phyloP scores from a whole-genome alignment of 2,329 filamentous ascomycete genomes.

The Aspergillus sp. region DNA sequence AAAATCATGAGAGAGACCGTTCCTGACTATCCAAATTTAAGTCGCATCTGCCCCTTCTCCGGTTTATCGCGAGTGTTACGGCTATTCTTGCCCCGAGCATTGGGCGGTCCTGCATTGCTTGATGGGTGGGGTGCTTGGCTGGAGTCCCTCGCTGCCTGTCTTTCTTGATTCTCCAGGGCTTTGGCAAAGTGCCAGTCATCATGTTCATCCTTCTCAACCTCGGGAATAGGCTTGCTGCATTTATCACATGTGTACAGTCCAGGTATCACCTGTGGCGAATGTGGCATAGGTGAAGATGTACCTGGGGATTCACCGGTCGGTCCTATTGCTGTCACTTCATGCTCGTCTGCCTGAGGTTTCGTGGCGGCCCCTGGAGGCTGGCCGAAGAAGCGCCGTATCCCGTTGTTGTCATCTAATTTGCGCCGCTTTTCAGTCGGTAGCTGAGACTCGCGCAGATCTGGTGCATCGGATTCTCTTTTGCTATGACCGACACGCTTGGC shows the following conservation, averaged over 20 bases:
- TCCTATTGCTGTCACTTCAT: neutral
- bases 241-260: conserved; percentile 57
- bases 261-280: neutral
- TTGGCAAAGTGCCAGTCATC: conserved; percentile 94
- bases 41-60: conserved; percentile 38
- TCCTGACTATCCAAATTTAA: conserved; percentile 30
- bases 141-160: conserved; percentile 29
- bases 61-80: conserved; percentile 29
- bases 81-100: conserved; percentile 23
- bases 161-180: conserved; percentile 71
- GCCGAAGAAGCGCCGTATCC: conserved; percentile 59
- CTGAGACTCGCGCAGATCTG: conserved; percentile 10
- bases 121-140: conserved; percentile 15
- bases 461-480: conserved; percentile 16
- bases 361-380: conserved; percentile 30
- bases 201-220: conserved; percentile 68
- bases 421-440: conserved; percentile 43
- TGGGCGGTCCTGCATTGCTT: conserved; percentile 15
- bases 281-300: neutral
- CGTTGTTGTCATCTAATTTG: conserved; percentile 47
- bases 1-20: neutral
- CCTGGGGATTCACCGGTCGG: neutral
- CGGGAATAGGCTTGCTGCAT: conserved; percentile 63
- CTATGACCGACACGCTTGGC: conserved; percentile 47
- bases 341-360: conserved; percentile 4